A percentile compares a stretch with the other conserved stretches of the same genome.
These are phyloP conservation scores for Fusarium illudens DNA, from an alignment of 2,329 filamentous ascomycete species.

Conservation along the genomic window DNA sequence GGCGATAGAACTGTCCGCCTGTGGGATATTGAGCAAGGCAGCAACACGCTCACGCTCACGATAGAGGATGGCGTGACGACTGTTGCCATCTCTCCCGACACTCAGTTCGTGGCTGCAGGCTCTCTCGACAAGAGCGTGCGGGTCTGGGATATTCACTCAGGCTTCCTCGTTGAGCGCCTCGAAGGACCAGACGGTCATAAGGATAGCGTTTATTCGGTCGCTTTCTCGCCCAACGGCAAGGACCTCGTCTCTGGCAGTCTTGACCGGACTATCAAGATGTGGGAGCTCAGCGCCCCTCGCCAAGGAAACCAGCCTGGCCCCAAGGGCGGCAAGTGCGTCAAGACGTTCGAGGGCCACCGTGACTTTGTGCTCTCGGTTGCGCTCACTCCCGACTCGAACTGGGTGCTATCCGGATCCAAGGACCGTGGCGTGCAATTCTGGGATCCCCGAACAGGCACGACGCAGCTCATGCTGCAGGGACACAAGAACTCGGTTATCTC, in stretches of 20 bases:
- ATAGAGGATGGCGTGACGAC: slow-evolving; percentile 98
- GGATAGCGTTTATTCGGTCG: slow-evolving; percentile 95
- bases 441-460: slow-evolving; percentile 92
- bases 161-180: slow-evolving; percentile 87
- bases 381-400: slow-evolving; percentile 89
- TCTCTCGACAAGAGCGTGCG: slow-evolving; percentile 97
- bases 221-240: slow-evolving; percentile 92
- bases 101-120: slow-evolving; percentile 91
- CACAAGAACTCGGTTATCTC: slow-evolving; percentile 99
- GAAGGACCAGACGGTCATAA: slow-evolving; percentile 95
- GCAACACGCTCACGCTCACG: slow-evolving; percentile 82
- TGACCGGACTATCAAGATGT: slow-evolving; percentile 99
- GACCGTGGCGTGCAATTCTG: slow-evolving; percentile 98
- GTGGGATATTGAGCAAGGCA: slow-evolving; percentile 91
- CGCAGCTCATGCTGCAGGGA: slow-evolving; percentile 97
- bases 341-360: slow-evolving; percentile 97
- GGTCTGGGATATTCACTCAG: slow-evolving; percentile 91
- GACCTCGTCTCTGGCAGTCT: slow-evolving; percentile 94
- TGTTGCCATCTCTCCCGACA: slow-evolving; percentile 95
- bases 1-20: slow-evolving; percentile 94
- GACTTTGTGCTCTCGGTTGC: slow-evolving; percentile 98
- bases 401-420: slow-evolving; percentile 98
- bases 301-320: slow-evolving; percentile 71
- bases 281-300: slow-evolving; percentile 83
- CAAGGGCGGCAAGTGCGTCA: slow-evolving; percentile 91